Evolutionary conservation across 345 rosid species (phyloP).

Genomic region (Eucalyptus rudis): DNA sequence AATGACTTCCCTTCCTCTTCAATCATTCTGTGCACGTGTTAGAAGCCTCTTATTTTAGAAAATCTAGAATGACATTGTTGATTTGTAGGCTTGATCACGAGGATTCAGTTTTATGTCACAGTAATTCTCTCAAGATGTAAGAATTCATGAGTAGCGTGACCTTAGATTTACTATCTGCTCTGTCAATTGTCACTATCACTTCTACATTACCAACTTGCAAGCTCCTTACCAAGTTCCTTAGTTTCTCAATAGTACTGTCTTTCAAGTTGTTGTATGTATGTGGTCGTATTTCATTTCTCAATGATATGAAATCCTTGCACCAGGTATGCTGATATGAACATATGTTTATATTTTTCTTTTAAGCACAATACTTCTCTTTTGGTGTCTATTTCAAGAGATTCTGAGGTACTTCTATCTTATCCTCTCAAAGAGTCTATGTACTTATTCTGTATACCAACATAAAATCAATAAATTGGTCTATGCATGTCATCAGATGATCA

Average conservation of each 20-base stretch:
- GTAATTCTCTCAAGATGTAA: background rate
- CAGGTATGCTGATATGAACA: background rate
- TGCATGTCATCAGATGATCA: background rate
- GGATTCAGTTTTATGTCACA: background rate
- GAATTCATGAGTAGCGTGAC: background rate
- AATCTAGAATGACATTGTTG: background rate
- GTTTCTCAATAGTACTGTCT: background rate
- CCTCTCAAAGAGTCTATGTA: background rate
- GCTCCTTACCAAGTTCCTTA: background rate
- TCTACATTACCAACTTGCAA: background rate
- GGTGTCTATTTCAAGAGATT: slow-evolving; percentile 38
- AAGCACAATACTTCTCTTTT: slow-evolving; percentile 40
- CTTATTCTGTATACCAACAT: background rate
- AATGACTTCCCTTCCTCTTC: background rate
- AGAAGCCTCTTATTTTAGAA: background rate
- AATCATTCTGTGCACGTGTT: background rate
- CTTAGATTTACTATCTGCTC: background rate
- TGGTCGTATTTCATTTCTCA: background rate
- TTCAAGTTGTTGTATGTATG: background rate
- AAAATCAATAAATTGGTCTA: background rate
- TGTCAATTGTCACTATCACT: background rate
- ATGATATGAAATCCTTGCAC: background rate
- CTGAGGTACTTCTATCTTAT: slow-evolving; percentile 23
- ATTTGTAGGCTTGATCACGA: background rate
- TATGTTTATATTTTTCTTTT: background rate